These are phyloP conservation scores for Westerdykella sp. DNA, from an alignment of 2,329 filamentous ascomycete genomes.

Conservation along the genomic window DNA sequence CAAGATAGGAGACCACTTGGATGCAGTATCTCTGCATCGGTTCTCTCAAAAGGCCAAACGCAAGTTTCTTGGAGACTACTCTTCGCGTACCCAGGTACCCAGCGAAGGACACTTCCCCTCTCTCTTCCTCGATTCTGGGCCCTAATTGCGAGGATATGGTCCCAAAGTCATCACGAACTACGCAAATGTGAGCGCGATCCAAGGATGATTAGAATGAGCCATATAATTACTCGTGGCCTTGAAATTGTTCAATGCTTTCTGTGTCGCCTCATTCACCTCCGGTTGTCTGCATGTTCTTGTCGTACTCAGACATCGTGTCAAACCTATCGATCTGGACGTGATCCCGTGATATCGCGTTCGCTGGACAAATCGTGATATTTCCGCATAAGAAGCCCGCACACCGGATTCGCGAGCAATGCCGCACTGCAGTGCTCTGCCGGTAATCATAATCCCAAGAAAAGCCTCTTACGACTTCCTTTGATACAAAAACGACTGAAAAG, in stretches of 20 bases:
- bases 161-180: not conserved
- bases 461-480: not conserved
- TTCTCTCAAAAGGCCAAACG: constrained; percentile 58
- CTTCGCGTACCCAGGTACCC: constrained; percentile 68
- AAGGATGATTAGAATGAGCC: not conserved
- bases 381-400: constrained; percentile 27
- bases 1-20: constrained; percentile 46
- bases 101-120: constrained; percentile 48
- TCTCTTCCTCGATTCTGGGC: not conserved
- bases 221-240: constrained; percentile 24
- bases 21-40: constrained; percentile 41
- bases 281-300: constrained; percentile 1
- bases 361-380: constrained; percentile 27
- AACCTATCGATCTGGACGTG: constrained; percentile 7
- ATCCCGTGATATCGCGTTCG: constrained; percentile 27
- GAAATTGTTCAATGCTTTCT: constrained; percentile 24
- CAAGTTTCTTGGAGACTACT: constrained; percentile 61
- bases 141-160: not conserved
- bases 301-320: constrained; percentile 10
- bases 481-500: not conserved
- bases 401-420: constrained; percentile 6
- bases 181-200: not conserved
- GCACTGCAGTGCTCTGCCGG: not conserved
- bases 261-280: constrained; percentile 14
- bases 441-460: not conserved